Conservation (phyloP, 1,139 yeast species). For the Pichia sp. region DNA sequence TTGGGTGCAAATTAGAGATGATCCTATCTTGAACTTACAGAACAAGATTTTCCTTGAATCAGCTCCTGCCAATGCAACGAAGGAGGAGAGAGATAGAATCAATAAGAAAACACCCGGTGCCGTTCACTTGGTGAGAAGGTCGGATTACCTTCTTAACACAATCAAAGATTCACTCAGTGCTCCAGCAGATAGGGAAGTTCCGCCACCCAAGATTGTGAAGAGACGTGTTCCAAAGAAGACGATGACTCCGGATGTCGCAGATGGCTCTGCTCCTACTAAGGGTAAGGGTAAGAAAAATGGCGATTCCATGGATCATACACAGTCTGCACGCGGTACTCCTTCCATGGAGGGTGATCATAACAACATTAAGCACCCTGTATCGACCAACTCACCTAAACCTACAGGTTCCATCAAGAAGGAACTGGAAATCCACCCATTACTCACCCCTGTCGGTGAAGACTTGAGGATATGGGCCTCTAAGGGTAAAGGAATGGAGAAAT, state of each 20-base stretch:
- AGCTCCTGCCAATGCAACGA: conserved; percentile 26
- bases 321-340: no score
- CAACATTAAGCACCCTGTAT: no score
- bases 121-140: conserved; percentile 89
- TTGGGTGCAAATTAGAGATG: conserved; percentile 92
- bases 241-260: conserved; percentile 17
- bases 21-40: conserved; percentile 82
- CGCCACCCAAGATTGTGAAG: conserved; percentile 8
- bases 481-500: conserved; percentile 71
- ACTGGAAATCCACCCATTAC: conserved; percentile 20
- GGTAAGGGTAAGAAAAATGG: not conserved
- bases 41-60: conserved; percentile 68
- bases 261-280: no score
- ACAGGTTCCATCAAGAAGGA: no score
- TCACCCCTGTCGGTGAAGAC: conserved; percentile 71
- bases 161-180: conserved; percentile 40
- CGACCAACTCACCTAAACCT: no score
- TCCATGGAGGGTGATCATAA: no score
- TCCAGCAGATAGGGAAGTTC: conserved; percentile 14
- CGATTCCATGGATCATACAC: no score
- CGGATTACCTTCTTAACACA: conserved; percentile 74
- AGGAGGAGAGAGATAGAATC: conserved; percentile 35
- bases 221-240: conserved; percentile 11
- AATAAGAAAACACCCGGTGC: conserved; percentile 62
- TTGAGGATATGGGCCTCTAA: conserved; percentile 73